A percentile compares a stretch with the other conserved stretches of the same genome.
These are phyloP conservation scores for Aspergillus pseudoterreus DNA, from an alignment of 2,329 filamentous ascomycete genomes.

Conservation along the genomic window DNA sequence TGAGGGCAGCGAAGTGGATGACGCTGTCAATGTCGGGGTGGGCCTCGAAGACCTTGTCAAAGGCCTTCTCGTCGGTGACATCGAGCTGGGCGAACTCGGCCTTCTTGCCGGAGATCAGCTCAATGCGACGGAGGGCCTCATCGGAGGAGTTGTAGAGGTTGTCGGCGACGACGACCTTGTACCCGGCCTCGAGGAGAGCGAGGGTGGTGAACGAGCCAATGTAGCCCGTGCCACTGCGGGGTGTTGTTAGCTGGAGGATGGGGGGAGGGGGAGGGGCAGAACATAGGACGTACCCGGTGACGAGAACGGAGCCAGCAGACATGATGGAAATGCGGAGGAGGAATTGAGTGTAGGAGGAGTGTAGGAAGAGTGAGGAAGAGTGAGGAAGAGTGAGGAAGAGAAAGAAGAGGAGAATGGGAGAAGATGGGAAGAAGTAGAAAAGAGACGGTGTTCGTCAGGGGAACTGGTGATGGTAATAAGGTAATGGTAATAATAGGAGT, in stretches of 20 bases:
- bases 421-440: neutral
- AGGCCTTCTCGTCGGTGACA: slow-evolving; percentile 76
- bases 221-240: slow-evolving; percentile 86
- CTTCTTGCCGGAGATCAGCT: slow-evolving; percentile 85
- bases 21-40: slow-evolving; percentile 95
- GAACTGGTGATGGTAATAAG: neutral
- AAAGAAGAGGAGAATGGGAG: neutral
- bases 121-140: slow-evolving; percentile 89
- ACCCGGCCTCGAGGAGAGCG: slow-evolving; percentile 85
- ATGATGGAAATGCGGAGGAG: slow-evolving; percentile 45
- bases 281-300: slow-evolving; percentile 67
- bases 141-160: slow-evolving; percentile 95
- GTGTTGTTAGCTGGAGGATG: slow-evolving; percentile 15
- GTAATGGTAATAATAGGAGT: too few relatives aligned
- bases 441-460: neutral
- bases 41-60: slow-evolving; percentile 83
- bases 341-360: neutral
- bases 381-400: slow-evolving; percentile 3
- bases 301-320: slow-evolving; percentile 81
- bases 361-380: slow-evolving; percentile 3
- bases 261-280: slow-evolving; percentile 10
- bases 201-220: slow-evolving; percentile 97
- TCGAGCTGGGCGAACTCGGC: slow-evolving; percentile 82
- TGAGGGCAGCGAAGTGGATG: slow-evolving; percentile 97
- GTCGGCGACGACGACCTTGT: slow-evolving; percentile 95